These are phyloP conservation scores for Colletotrichum higginsianum DNA, from an alignment of 2,329 filamentous ascomycete species.

Conservation along the genomic window DNA sequence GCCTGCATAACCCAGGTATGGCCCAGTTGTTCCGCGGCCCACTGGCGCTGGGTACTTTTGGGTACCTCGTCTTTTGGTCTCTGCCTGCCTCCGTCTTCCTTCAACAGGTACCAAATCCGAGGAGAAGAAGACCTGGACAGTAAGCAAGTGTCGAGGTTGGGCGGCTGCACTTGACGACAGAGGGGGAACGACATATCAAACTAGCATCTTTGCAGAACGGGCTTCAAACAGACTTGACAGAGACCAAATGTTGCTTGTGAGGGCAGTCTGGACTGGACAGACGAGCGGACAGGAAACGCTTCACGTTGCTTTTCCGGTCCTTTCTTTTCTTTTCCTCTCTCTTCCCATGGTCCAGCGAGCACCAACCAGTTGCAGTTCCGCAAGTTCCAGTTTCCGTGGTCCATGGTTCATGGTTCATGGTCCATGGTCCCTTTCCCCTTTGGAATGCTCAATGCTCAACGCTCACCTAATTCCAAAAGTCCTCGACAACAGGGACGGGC, in stretches of 20 bases:
- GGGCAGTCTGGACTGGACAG: neutral
- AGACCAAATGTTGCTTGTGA: neutral
- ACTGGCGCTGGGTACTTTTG: conserved; percentile 15
- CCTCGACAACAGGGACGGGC: too few relatives aligned
- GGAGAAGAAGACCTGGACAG: too few relatives aligned
- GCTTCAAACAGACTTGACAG: neutral
- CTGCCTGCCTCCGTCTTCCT: too few relatives aligned
- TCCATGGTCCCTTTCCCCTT: neutral
- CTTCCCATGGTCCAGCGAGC: neutral
- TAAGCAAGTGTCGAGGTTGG: too few relatives aligned
- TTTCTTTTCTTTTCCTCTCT: neutral
- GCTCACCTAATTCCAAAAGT: neutral
- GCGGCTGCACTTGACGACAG: too few relatives aligned
- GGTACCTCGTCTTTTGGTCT: conserved; percentile 1
- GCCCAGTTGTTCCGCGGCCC: conserved; percentile 2
- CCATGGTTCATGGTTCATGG: neutral
- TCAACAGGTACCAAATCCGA: too few relatives aligned
- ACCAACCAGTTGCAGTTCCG: neutral
- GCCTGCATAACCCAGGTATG: neutral
- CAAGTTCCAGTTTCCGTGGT: neutral
- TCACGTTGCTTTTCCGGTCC: neutral
- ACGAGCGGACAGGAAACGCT: conserved; percentile 4
- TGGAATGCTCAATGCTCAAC: neutral
- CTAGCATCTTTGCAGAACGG: neutral
- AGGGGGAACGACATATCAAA: neutral